Percentiles rank a stretch among this genome's conserved stretches.
Conservation (phyloP, 257 asterid species). For the Nicotiana tomentosiformis region DNA sequence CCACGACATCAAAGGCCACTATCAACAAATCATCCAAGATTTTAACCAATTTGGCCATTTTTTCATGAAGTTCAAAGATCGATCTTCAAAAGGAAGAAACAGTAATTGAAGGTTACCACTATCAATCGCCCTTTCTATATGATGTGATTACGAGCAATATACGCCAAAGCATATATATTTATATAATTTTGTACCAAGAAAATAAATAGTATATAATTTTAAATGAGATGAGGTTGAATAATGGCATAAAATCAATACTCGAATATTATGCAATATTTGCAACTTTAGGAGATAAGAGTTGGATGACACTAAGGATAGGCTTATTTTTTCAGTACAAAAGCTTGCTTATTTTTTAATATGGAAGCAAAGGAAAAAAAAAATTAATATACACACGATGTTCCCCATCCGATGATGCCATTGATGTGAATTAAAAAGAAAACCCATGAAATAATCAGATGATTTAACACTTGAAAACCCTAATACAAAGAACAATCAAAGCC, state of each 20-base stretch:
- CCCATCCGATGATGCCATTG: too few species aligned
- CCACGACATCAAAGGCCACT: slow-evolving; percentile 56
- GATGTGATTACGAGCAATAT: too few species aligned
- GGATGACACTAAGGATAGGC: background rate
- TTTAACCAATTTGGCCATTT: slow-evolving; percentile 53
- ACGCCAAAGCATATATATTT: too few species aligned
- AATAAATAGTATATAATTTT: too few species aligned
- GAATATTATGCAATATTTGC: background rate
- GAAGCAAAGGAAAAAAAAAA: slow-evolving; percentile 12
- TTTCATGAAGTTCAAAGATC: background rate
- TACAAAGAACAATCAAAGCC: too few species aligned
- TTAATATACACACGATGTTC: too few species aligned
- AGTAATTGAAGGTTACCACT: background rate
- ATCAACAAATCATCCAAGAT: slow-evolving; percentile 56
- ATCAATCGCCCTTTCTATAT: too few species aligned
- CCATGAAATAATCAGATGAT: too few species aligned
- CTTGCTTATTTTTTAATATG: slow-evolving; percentile 11
- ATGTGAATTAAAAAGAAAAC: too few species aligned
- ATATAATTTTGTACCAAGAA: too few species aligned
- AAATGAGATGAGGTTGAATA: background rate
- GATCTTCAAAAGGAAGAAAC: background rate
- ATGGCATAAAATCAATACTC: background rate
- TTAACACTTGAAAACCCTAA: too few species aligned
- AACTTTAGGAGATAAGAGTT: slow-evolving; percentile 21
- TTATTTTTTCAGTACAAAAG: slow-evolving; percentile 39